Evolutionary conservation across 108 stramenopile species (phyloP).

Genomic region (Fragilaria radians): DNA sequence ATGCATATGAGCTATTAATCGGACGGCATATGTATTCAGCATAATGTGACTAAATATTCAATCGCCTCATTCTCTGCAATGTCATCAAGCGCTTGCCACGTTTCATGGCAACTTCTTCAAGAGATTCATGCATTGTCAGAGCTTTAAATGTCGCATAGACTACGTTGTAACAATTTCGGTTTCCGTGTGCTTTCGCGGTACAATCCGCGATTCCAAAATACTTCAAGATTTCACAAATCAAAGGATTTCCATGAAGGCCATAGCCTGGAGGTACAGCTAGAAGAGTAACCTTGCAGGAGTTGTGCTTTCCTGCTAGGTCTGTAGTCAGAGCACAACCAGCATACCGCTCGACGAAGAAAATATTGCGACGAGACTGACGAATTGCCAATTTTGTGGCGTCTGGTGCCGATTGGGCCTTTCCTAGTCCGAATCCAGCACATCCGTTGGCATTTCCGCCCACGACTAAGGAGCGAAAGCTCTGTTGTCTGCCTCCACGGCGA

Average conservation of each 20-base stretch:
- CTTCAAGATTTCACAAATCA: conserved; percentile 71
- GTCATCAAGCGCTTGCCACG: conserved; percentile 79
- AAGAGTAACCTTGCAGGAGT: conserved; percentile 79
- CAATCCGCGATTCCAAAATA: conserved; percentile 80
- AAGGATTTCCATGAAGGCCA: conserved; percentile 65
- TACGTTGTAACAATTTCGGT: conserved; percentile 78
- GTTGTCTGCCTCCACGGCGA: conserved; percentile 86
- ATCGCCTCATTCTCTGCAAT: conserved; percentile 64
- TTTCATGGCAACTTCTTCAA: conserved; percentile 87
- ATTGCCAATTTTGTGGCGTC: conserved; percentile 75
- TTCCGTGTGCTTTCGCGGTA: conserved; percentile 77
- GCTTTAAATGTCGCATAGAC: conserved; percentile 91
- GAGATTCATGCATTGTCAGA: conserved; percentile 75
- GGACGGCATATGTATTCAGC: too few relatives aligned
- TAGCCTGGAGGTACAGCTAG: conserved; percentile 53
- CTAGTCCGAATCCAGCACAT: conserved; percentile 94
- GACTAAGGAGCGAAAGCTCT: conserved; percentile 86
- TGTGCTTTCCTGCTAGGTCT: conserved; percentile 83
- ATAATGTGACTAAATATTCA: conserved; percentile 43
- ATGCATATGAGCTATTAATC: too few relatives aligned
- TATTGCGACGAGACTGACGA: conserved; percentile 73
- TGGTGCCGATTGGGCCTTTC: conserved; percentile 81
- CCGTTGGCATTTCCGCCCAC: conserved; percentile 91
- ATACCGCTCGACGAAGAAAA: conserved; percentile 89
- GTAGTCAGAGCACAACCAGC: conserved; percentile 54